These are phyloP conservation scores for Eucalyptus viminalis DNA, from an alignment of 345 rosid genomes.

Conservation along the genomic window DNA sequence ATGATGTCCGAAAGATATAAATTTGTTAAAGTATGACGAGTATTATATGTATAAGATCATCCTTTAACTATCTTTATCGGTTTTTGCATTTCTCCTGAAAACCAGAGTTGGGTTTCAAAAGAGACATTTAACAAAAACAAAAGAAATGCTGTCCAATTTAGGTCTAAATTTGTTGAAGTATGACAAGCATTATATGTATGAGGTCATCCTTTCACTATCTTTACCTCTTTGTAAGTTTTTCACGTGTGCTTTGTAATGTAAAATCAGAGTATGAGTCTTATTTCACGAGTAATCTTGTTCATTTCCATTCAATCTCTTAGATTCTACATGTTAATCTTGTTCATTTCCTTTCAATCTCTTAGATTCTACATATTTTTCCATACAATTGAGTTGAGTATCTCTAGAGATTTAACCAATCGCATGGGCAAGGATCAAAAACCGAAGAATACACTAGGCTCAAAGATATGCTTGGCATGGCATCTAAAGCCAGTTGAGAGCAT, in stretches of 20 bases:
- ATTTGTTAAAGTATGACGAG: neutral
- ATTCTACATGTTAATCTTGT: neutral
- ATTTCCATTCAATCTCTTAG: neutral
- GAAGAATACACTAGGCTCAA: neutral
- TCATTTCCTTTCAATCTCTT: neutral
- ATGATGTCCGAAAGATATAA: neutral
- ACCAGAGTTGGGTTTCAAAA: neutral
- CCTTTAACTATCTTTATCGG: neutral
- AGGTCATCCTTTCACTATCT: neutral
- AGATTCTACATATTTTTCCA: neutral
- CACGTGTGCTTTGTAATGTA: neutral
- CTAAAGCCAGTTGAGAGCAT: neutral
- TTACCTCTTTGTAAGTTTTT: neutral
- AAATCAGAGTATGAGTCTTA: neutral
- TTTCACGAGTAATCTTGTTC: neutral
- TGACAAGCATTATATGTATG: neutral
- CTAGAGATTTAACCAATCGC: neutral
- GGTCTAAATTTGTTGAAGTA: neutral
- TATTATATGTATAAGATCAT: neutral
- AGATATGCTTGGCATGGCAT: neutral
- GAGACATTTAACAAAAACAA: neutral
- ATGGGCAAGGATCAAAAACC: neutral
- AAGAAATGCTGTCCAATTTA: neutral
- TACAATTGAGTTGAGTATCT: neutral
- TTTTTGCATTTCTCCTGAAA: neutral